phyloP scores from a whole-genome alignment of 2,329 filamentous ascomycete genomes.

The Sporothrix mexicana region DNA sequence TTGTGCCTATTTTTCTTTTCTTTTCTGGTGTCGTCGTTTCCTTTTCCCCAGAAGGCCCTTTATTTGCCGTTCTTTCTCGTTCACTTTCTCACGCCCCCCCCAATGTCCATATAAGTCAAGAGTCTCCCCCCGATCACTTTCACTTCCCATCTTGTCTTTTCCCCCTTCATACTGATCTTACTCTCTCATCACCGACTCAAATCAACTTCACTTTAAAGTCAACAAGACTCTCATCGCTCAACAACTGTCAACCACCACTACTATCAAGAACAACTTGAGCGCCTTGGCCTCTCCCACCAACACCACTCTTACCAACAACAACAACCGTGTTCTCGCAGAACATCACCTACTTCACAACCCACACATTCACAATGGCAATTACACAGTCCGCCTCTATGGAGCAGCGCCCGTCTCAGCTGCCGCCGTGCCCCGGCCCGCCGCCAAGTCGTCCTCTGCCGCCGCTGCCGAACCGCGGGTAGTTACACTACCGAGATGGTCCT shows the following conservation, averaged over 20 bases:
- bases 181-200: constrained; percentile 4
- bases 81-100: constrained; percentile 19
- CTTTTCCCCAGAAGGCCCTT: background rate
- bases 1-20: constrained; percentile 1
- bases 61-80: constrained; percentile 22
- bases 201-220: constrained; percentile 2
- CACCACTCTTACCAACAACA: background rate
- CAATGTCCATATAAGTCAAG: constrained; percentile 26
- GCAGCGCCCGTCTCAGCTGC: constrained; percentile 68
- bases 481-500: background rate
- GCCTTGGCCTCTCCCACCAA: background rate
- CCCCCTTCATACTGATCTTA: constrained; percentile 12
- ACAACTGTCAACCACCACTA: background rate
- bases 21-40: constrained; percentile 9
- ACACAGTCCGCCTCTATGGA: constrained; percentile 57
- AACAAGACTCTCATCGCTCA: background rate
- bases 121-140: constrained; percentile 12
- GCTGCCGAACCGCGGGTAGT: constrained; percentile 65
- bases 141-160: constrained; percentile 14
- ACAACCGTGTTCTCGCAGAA: constrained; percentile 28
- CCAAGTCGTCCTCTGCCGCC: constrained; percentile 69
- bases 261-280: background rate
- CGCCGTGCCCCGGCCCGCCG: constrained; percentile 70
- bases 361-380: constrained; percentile 36
- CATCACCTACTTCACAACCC: constrained; percentile 33